Conservation (phyloP, 306 rosid genomes). For the Pyrus bretschneideri region DNA sequence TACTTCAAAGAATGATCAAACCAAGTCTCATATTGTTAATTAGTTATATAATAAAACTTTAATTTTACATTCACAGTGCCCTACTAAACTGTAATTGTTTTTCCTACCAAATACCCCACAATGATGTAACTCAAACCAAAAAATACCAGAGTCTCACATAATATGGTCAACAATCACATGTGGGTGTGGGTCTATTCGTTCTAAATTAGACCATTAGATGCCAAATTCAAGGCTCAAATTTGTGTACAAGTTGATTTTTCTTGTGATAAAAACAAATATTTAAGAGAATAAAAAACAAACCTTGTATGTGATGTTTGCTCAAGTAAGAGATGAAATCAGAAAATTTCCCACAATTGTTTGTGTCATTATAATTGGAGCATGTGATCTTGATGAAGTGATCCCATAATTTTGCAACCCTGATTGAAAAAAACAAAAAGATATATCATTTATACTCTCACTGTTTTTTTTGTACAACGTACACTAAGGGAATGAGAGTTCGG, state of each 20-base stretch:
- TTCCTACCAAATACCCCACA: background rate
- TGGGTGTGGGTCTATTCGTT: background rate
- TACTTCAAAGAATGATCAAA: background rate
- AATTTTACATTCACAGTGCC: background rate
- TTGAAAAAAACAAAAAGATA: background rate
- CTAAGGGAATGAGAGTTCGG: rapidly evolving
- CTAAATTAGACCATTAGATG: background rate
- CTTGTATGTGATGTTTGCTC: background rate
- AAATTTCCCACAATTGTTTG: background rate
- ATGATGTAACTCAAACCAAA: too few species aligned
- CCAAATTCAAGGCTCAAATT: background rate
- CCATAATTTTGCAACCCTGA: background rate
- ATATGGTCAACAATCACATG: background rate
- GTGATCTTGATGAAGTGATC: background rate
- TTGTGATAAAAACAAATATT: background rate
- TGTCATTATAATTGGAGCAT: background rate
- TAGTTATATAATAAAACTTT: too few species aligned
- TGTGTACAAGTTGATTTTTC: background rate
- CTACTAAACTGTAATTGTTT: too few species aligned
- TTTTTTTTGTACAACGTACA: too few species aligned
- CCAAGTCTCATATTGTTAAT: background rate
- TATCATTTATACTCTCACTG: background rate
- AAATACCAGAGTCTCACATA: too few species aligned
- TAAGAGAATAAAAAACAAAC: background rate
- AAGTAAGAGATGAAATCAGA: background rate